Evolutionary conservation across 331 rosid genomes (phyloP), one percentile per base, ranked within the genome.

Genomic region (Prunus yedoensis): DNA sequence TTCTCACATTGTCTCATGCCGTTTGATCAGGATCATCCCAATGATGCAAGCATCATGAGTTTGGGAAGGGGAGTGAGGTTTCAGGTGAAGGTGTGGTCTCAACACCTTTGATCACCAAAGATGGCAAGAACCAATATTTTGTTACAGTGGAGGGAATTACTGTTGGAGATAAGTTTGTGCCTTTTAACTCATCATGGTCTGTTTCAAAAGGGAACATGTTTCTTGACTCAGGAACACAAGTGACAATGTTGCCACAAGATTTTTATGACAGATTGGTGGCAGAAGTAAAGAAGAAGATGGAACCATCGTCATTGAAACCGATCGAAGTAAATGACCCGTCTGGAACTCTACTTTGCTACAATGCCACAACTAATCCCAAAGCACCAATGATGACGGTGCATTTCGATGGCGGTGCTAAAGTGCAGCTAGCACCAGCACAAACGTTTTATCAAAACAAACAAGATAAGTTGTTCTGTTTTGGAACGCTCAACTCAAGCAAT

Each of bases 71-170:
- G 14, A 83, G 90, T 68, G 88, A 89, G 41, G 83, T 89, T 50
- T 61, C 66, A 8, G 91, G 91, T 23, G 82, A 76, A 15, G 88
- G 82, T 58, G 90, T 87, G 28, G 85, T 78, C 2, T 77, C 86
- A 71, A 85, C 94, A 12, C 81, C 88, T n/a, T 73, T 83, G 66
- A 77, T 83, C 38, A 70, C 56, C 16, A 14, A 60, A 74, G 5
- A 79, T 80, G 1, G 6, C 56, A 47, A 27, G 58, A 79, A 83
- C 1, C 10, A 47, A 18, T 85, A 89, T 68, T 51, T 75, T 10
- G 88, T 89, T 47, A 85, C 90, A 18, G 74, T 87, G 8, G 76
- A 85, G 77, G 91, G 94, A 35, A 57, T 89, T 27, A 85, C 88
- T 68, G 80, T 89, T 12, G 94, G 86, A 63, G 71, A 89, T 17